phyloP scores from a whole-genome alignment of 2,329 filamentous ascomycete genomes.

The Cladophialophora bantiana region DNA sequence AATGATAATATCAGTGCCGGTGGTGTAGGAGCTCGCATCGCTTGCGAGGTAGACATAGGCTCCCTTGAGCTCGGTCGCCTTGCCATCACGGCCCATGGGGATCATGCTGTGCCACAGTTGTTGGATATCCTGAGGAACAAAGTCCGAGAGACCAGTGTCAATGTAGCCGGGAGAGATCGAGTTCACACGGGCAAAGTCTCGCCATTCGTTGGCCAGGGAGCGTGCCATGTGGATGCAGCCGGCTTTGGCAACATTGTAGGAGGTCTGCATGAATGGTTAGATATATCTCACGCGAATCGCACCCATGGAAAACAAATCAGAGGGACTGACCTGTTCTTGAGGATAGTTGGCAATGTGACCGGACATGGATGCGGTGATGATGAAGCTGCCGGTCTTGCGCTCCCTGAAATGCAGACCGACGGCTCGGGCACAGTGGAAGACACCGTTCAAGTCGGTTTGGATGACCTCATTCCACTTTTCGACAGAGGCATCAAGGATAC shows the following conservation, averaged over 20 bases:
- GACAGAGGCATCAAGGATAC: conserved; percentile 72
- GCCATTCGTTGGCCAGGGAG: conserved; percentile 73
- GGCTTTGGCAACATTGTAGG: conserved; percentile 71
- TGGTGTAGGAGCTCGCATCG: conserved; percentile 59
- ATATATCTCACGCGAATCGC: background rate
- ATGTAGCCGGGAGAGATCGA: conserved; percentile 73
- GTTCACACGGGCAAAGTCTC: conserved; percentile 73
- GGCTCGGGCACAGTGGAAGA: conserved; percentile 84
- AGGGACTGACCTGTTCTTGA: conserved; percentile 62
- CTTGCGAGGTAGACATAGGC: conserved; percentile 59
- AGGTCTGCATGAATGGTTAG: conserved; percentile 48
- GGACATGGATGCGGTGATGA: conserved; percentile 71
- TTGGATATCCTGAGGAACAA: conserved; percentile 63
- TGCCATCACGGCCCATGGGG: conserved; percentile 65
- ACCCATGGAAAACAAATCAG: conserved; percentile 41
- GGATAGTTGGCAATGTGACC: conserved; percentile 64
- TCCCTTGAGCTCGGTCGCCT: conserved; percentile 71
- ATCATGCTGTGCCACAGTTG: conserved; percentile 67
- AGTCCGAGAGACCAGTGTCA: conserved; percentile 71
- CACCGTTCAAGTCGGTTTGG: conserved; percentile 84
- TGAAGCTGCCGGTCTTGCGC: conserved; percentile 67
- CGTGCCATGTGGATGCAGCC: conserved; percentile 70
- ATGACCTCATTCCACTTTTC: conserved; percentile 79
- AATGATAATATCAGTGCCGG: conserved; percentile 56
- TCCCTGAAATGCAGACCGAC: conserved; percentile 80